Base-by-base conservation (phyloP, 2,329 filamentous ascomycete genomes). In the Tolypocladium inflatum region DNA sequence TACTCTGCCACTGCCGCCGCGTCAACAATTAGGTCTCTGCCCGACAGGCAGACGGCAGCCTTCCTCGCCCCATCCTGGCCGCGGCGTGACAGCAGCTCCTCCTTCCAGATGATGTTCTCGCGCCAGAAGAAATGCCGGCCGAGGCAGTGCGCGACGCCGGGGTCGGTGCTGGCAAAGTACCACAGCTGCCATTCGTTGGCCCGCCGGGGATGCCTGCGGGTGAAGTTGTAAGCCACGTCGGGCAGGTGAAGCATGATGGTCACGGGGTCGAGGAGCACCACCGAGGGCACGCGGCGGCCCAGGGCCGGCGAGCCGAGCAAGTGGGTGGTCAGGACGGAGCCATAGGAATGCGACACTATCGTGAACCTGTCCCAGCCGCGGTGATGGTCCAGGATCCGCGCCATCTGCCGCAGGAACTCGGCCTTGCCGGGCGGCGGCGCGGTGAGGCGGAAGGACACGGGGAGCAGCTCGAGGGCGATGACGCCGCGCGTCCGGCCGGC, bases 151-250 rank as follows among this genome's bases (percentile, higher is more conserved):
- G 86, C 81, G 2, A 88, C 83, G 2, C 84, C 84, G 35, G 84
- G 82, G 63, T 90, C 87, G 57, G 79, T 85, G 51, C 80, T 83
- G 7, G 84, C 87, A 67, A 89, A 89, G 64, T 87, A 90, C 77
- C 83, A 87, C 17, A 90, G 73, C 67, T 87, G 81, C 74, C 82
- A 85, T 69, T 90, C 85, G 61, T 87, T 88, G n/a, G 87, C 85
- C 58, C 58, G 72, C 66, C 63, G 72, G 4, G 82, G 82, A 56
- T 61, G 67, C 35, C 81, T 73, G 60, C 78, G 73, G 13, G 81
- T 85, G 67, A 90, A 90, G 70, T 90, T 90, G 75, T 84, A 89
- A 13, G 86, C 85, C 38, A 90, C 84, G 60, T 87, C 78, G 1
- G 87, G 87, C 41, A 87, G 76, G 67, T 90, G 87, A 39, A 90